Conservation (phyloP, 2,329 filamentous ascomycete genomes). For the Colletotrichum ledebouriae region DNA sequence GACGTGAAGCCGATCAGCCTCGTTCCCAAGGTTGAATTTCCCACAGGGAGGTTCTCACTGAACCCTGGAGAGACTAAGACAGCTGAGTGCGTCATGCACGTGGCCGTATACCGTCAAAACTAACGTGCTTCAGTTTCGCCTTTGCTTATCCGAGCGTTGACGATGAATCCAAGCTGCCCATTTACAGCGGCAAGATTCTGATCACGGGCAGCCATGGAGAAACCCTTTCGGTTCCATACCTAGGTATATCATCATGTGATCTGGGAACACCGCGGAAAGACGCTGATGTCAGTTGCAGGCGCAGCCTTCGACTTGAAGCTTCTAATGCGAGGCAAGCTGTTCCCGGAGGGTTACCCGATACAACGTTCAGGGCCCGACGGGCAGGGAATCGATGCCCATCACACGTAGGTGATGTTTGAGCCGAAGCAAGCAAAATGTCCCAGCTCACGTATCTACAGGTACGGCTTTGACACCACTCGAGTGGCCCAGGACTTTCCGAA, state of each 20-base stretch:
- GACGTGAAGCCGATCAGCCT: conserved; percentile 30
- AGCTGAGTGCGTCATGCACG: conserved; percentile 4
- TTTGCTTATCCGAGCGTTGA: conserved; percentile 47
- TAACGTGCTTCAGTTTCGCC: conserved; percentile 42
- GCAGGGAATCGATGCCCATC: conserved; percentile 26
- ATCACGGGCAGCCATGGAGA: conserved; percentile 50
- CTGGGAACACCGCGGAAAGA: background rate
- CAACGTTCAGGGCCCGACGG: conserved; percentile 29
- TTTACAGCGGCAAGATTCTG: conserved; percentile 53
- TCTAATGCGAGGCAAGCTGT: conserved; percentile 33
- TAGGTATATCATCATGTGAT: conserved; percentile 42
- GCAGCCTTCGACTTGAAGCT: conserved; percentile 36
- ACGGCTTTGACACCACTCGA: conserved; percentile 37
- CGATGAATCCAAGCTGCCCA: conserved; percentile 49
- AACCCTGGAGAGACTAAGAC: conserved; percentile 33
- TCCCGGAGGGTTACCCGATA: conserved; percentile 22
- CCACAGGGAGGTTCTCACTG: conserved; percentile 16
- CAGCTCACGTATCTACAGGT: background rate
- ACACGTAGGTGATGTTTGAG: background rate
- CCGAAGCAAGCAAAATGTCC: too few relatives aligned
- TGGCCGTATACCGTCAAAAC: background rate
- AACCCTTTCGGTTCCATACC: conserved; percentile 51
- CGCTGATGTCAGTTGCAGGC: background rate
- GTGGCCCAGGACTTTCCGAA: conserved; percentile 45
- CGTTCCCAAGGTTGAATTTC: conserved; percentile 11